phyloP scores from a whole-genome alignment of 2,329 filamentous ascomycete genomes.

The Trichoderma simmonsii region DNA sequence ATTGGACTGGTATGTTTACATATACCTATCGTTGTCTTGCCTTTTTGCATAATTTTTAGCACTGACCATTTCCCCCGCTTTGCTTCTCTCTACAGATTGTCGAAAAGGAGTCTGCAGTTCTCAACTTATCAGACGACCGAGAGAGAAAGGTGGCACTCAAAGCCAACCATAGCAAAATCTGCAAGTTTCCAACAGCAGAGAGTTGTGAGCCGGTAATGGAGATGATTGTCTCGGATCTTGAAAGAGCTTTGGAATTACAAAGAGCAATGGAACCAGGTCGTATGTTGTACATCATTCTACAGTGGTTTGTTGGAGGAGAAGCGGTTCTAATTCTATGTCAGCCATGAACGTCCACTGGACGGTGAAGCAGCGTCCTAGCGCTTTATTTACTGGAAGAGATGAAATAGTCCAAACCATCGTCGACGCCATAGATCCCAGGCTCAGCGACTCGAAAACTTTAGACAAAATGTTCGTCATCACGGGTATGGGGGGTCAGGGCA shows the following conservation, averaged over 20 bases:
- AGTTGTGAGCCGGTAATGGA: neutral
- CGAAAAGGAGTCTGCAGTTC: neutral
- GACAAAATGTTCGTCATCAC: constrained; percentile 10
- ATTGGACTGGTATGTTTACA: neutral
- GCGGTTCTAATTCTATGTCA: neutral
- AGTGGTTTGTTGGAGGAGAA: neutral
- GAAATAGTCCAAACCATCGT: neutral
- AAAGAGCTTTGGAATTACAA: neutral
- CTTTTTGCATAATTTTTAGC: neutral
- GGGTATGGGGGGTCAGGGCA: constrained; percentile 11
- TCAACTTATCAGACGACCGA: neutral
- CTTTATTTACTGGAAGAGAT: constrained; percentile 5
- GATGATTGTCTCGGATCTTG: neutral
- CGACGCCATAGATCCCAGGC: neutral
- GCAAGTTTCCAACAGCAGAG: constrained; percentile 12
- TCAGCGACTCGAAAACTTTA: neutral
- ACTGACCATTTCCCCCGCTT: neutral
- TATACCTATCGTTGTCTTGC: neutral
- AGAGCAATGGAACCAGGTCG: neutral
- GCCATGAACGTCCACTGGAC: constrained; percentile 4
- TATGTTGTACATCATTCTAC: neutral
- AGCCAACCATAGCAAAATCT: constrained; percentile 11
- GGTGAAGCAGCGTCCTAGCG: neutral
- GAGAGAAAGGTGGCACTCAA: neutral
- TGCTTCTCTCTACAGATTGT: neutral